Base-by-base conservation (phyloP, 2,329 filamentous ascomycete species). In the Penicillium sp. region DNA sequence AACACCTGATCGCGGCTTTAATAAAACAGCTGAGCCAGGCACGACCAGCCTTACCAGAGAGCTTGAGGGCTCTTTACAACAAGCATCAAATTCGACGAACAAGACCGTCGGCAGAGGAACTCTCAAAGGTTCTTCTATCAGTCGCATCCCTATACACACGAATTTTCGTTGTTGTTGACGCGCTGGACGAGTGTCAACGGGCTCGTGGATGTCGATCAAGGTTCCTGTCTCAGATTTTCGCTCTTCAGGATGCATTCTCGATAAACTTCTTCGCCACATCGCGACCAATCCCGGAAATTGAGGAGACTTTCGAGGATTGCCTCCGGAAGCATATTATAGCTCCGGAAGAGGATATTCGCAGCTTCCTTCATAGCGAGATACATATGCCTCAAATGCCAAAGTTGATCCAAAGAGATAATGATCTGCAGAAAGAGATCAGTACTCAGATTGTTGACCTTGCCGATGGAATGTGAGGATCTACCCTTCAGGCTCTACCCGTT, bases 1-100 rank as follows among this genome's bases (percentile, higher is more conserved):
- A 68, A 0, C 21, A 68, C 29, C 51, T 80, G 0, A 48, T 79
- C 0, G 52, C 64, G 1, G 74, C 62, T 49, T 31, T 69, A 2
- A 24, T 67, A n/a, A 63, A 58, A 29, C 65, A 69, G 22, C 22
- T 58, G 4, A 14, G 14, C 13, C 33, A 35, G 16, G 16, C 14
- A 14, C 16, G 33, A 13, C 3, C 13, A 3, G 22, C 26, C 4
- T 3, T 55, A 5, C 21, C 45, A 3, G 21, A 24, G 5, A 26
- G 14, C 19, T 16, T 52, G 7, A 57, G 33, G 29, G 19, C 19
- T 4, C 46, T 70, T 19, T 64, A 64, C 29, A 39, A 56, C 16
- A 6, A 52, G 16, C 53, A 62, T 50, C 46, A 50, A n/a, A 16
- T 11, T 2, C 55, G 31, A 35, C 5, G 29, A 27, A 59, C 57